Conservation (phyloP, 495 filamentous ascomycete species). For the Tuber borchii region DNA sequence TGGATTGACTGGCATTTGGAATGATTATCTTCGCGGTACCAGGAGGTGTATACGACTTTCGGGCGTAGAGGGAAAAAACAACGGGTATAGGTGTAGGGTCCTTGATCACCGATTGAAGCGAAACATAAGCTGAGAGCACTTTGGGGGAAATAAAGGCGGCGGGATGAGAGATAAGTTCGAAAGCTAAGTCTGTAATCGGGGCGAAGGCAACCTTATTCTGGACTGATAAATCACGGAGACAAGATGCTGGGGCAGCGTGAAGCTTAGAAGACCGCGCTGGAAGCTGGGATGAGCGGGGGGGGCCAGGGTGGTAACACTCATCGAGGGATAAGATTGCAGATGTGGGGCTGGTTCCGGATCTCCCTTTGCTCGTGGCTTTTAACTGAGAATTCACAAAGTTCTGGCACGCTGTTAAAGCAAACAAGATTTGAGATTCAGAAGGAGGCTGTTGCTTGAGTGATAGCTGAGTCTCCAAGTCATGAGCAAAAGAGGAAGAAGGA, state of each 20-base stretch:
- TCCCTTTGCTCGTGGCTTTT: constrained; percentile 21
- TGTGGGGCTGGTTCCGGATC: constrained; percentile 45
- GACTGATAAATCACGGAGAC: neutral
- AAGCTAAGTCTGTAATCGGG: constrained; percentile 52
- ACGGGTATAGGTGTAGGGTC: constrained; percentile 67
- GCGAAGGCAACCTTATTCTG: constrained; percentile 40
- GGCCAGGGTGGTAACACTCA: constrained; percentile 42
- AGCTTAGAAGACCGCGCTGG: neutral
- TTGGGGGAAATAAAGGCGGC: constrained; percentile 72
- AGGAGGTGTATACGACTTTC: constrained; percentile 64
- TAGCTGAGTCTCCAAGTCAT: neutral
- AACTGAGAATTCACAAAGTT: constrained; percentile 44
- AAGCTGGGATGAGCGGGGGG: neutral
- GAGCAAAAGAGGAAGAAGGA: neutral
- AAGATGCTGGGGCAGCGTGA: neutral
- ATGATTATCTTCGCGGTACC: constrained; percentile 53
- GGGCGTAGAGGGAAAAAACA: constrained; percentile 73
- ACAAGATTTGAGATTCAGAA: constrained; percentile 41
- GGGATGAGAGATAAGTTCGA: constrained; percentile 63
- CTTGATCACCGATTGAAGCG: constrained; percentile 62
- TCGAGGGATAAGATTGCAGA: constrained; percentile 52
- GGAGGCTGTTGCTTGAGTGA: constrained; percentile 15
- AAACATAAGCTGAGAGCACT: constrained; percentile 63
- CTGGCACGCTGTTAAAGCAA: constrained; percentile 48
- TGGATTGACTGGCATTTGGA: constrained; percentile 60